Base-by-base conservation (phyloP, 768 basidiomycete genomes). In the Calocybe indica region DNA sequence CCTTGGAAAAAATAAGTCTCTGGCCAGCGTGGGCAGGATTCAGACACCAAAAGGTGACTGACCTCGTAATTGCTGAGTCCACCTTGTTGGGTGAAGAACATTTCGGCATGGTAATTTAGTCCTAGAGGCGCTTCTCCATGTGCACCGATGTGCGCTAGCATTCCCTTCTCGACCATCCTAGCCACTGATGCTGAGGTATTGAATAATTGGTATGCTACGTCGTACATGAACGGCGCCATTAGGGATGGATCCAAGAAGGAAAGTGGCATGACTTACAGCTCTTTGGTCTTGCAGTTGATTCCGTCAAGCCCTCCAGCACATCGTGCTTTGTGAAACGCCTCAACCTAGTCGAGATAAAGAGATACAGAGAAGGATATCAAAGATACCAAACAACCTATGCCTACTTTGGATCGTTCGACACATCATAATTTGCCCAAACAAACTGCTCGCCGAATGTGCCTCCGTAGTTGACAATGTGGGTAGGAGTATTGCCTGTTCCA, bases 401-500 rank as follows among this genome's bases (percentile, higher is more conserved):
- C 2, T 62, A 85, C 85, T 87, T 88, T 9, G 76, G 69, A 64
- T 86, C 78, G 51, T 82, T 79, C 7, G 85, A 81, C 2, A 87
- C 63, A 61, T 86, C 79, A 34, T 76, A 67, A 1, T 60, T 70
- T 3, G 83, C 82, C 85, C 85, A 88, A 9, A 88, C 71, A 46
- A 71, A 64, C 52, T 88, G 76, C 52, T 88, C 85, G 3, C 85
- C 86, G 59, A 62, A 74, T 1, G 69, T 70, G 13, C 86, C 86
- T n/a, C 86, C 86, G 57, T 88, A 88, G 57, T 87, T 81, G 22
- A 88, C 86, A 30, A 87, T 64, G 52, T 88, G 86, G 0, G 86
- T 88, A 2, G 86, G 86, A 0, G 85, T 86, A 28, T 76, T 69
- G 9, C 80, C 84, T 9, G 86, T 86, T 4, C 86, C 86, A 56